Percentiles rank a stretch among this genome's conserved stretches.
Evolutionary conservation across 2,329 filamentous ascomycete species (phyloP).

Genomic region (Paraphaeosphaeria sporulosa): DNA sequence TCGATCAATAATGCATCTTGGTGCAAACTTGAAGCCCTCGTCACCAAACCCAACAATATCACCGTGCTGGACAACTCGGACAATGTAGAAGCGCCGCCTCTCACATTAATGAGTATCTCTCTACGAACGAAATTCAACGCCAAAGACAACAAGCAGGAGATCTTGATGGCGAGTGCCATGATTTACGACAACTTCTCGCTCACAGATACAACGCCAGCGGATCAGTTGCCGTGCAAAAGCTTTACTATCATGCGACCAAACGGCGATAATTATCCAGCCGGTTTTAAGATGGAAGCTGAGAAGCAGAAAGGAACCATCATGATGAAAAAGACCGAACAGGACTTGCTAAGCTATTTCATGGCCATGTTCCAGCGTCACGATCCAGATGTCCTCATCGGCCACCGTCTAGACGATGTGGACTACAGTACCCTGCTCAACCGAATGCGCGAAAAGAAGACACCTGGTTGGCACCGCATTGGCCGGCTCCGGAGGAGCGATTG

Average conservation of each 20-base stretch:
- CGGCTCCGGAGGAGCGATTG: constrained; percentile 83
- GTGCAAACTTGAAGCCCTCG: constrained; percentile 92
- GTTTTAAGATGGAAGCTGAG: constrained; percentile 81
- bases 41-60: constrained; percentile 79
- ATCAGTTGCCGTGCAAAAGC: constrained; percentile 86
- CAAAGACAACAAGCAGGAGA: constrained; percentile 95
- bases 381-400: constrained; percentile 91
- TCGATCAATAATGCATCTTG: constrained; percentile 91
- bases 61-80: constrained; percentile 78
- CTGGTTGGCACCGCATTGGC: constrained; percentile 93
- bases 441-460: constrained; percentile 87
- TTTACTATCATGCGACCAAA: constrained; percentile 91
- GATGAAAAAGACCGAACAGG: constrained; percentile 81
- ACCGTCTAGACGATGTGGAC: constrained; percentile 96
- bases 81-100: constrained; percentile 79
- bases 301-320: constrained; percentile 80
- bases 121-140: constrained; percentile 87
- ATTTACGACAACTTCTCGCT: constrained; percentile 91
- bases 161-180: constrained; percentile 87
- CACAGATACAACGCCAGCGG: constrained; percentile 84
- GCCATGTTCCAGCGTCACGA: constrained; percentile 88
- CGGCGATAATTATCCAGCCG: constrained; percentile 77
- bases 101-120: constrained; percentile 95
- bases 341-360: constrained; percentile 86
- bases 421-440: constrained; percentile 90